Percentiles rank a stretch among this genome's conserved stretches.
Conservation (phyloP, 345 rosid genomes). For the Raphanus sativus region DNA sequence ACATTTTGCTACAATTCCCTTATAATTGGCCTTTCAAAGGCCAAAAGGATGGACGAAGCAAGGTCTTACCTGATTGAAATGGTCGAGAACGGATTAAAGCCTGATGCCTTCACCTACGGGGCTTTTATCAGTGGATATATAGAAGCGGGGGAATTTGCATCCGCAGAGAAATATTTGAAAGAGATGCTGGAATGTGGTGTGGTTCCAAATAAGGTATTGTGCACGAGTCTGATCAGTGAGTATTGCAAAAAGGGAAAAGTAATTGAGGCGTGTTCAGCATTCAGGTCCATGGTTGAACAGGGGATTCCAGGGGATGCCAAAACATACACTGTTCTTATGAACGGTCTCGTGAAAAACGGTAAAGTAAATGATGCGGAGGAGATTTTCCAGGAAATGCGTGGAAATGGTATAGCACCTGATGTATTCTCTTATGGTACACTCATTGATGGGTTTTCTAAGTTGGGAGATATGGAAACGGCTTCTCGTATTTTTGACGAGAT, state of each 20-base stretch:
- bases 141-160: slow-evolving; percentile 57
- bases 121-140: slow-evolving; percentile 59
- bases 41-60: slow-evolving; percentile 73
- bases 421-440: slow-evolving; percentile 61
- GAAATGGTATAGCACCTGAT: slow-evolving; percentile 59
- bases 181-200: slow-evolving; percentile 67
- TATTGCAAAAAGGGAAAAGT: slow-evolving; percentile 61
- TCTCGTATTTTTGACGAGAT: slow-evolving; percentile 51
- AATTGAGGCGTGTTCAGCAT: slow-evolving; percentile 53
- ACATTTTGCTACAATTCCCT: slow-evolving; percentile 68
- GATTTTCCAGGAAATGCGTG: slow-evolving; percentile 58
- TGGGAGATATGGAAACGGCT: slow-evolving; percentile 51
- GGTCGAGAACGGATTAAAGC: slow-evolving; percentile 60
- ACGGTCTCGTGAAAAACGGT: slow-evolving; percentile 64
- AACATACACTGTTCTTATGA: slow-evolving; percentile 57
- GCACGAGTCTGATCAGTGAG: slow-evolving; percentile 55
- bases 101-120: slow-evolving; percentile 67
- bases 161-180: slow-evolving; percentile 55
- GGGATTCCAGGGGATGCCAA: slow-evolving; percentile 54
- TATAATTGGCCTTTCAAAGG: slow-evolving; percentile 77
- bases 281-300: slow-evolving; percentile 52
- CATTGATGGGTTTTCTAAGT: slow-evolving; percentile 61
- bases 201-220: slow-evolving; percentile 58
- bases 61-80: slow-evolving; percentile 56
- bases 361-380: slow-evolving; percentile 58